These are phyloP conservation scores for Zelonia costaricensis DNA, from an alignment of 208 protist species.

Conservation along the genomic window DNA sequence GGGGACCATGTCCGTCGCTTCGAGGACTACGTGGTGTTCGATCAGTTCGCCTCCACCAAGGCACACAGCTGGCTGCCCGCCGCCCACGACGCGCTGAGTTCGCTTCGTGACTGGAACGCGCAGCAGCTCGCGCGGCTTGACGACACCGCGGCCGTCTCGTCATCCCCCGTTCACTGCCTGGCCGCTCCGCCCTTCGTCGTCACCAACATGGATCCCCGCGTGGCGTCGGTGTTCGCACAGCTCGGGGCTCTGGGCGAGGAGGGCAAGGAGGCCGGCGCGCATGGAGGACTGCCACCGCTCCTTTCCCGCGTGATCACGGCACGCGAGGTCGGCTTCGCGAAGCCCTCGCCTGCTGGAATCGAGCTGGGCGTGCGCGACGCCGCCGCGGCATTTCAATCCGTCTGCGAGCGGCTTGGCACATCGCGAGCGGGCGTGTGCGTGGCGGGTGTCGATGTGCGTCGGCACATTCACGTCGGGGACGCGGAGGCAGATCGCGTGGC, in stretches of 20 bases:
- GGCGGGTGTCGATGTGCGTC: slow-evolving; percentile 3
- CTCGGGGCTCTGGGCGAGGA: slow-evolving; percentile 36
- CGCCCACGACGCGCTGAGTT: slow-evolving; percentile 40
- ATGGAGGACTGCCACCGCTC: slow-evolving; percentile 25
- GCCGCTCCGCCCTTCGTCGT: slow-evolving; percentile 44
- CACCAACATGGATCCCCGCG: slow-evolving; percentile 47
- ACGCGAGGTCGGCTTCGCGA: slow-evolving; percentile 45
- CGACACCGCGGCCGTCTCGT: not conserved
- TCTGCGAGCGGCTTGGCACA: slow-evolving; percentile 3
- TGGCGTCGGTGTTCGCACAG: slow-evolving; percentile 32
- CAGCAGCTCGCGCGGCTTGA: slow-evolving; percentile 6
- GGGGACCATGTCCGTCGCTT: slow-evolving; percentile 10
- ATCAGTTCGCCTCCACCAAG: slow-evolving; percentile 44
- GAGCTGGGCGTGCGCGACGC: slow-evolving; percentile 20
- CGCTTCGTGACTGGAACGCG: slow-evolving; percentile 40
- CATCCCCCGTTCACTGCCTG: slow-evolving; percentile 17
- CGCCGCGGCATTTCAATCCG: slow-evolving; percentile 3
- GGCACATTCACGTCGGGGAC: slow-evolving; percentile 73
- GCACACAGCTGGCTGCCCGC: slow-evolving; percentile 59
- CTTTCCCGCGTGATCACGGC: slow-evolving; percentile 46
- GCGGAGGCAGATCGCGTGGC: slow-evolving; percentile 53
- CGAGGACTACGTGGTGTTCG: slow-evolving; percentile 26
- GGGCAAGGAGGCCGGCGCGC: slow-evolving; percentile 1
- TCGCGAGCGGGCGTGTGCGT: not conserved
- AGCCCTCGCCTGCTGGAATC: slow-evolving; percentile 67